Base-by-base conservation (phyloP, 495 filamentous ascomycete species). In the Aspergillus indologenus region DNA sequence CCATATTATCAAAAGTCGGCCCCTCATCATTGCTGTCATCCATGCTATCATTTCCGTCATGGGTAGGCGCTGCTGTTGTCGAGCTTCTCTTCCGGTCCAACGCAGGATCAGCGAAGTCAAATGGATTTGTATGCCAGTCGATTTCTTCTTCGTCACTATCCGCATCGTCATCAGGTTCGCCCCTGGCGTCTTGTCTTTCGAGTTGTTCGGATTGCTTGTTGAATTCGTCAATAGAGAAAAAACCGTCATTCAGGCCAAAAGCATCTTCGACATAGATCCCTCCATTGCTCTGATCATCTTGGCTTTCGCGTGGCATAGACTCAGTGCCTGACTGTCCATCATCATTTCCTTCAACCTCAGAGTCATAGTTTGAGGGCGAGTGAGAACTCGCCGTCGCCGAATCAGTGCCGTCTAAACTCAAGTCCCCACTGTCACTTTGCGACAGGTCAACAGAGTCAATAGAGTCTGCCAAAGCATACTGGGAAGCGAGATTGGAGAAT, bases 201-300 rank as follows among this genome's bases (percentile, higher is more conserved):
- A 95, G 81, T 58, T 86, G 83, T 64, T 96, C 89, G 5, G 90
- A 88, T 66, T 95, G 89, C 64, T 87, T 90, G 80, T 98, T 98
- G 81, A 98, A 98, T 53, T 96, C 87, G 59, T 98, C 92, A 60
- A 98, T 96, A 1, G 91, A 96, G 75, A 98, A 98, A 75, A 98
- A 98, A 4, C 91, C 94, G 66, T 98, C 94, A 68, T 98, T 98
- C 20, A 91, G 72, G 15, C 87, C 87, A 60, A 87, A 79, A 17
- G 73, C 75, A 63, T 90, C 87, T 51, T 83, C 72, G 14, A 79
- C 66, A 55, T 69, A 91, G 55, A 72, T 74, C 9, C 72, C 71
- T 14, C 49, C 73, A 23, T 83, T 81, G 60, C 79, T 68, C 34
- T 60, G 64, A 52, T 66, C 60, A n/a, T 45, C 43, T 15, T 56